phyloP scores from a whole-genome alignment of 1,139 yeast species.

The Lodderomyces pseudojiufengensis region DNA sequence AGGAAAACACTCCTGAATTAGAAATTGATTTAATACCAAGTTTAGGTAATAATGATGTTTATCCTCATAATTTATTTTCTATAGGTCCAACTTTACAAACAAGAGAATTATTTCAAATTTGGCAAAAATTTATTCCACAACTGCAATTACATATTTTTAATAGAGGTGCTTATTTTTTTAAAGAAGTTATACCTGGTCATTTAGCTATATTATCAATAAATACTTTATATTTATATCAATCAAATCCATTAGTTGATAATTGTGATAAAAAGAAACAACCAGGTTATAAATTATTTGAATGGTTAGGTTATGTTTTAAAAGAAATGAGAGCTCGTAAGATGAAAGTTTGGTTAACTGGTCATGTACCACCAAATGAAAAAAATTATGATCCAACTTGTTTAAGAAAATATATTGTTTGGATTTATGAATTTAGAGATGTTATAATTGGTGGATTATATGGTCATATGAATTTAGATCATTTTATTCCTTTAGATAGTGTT shows the following conservation, averaged over 20 bases:
- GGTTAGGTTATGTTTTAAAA: slow-evolving; percentile 73
- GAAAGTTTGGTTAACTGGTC: slow-evolving; percentile 86
- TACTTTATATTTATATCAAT: slow-evolving; percentile 68
- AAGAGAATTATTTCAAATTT: slow-evolving; percentile 66
- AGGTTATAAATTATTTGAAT: slow-evolving; percentile 69
- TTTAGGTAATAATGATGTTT: slow-evolving; percentile 83
- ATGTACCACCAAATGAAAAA: slow-evolving; percentile 81
- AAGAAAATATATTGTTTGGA: slow-evolving; percentile 72
- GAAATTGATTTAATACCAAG: slow-evolving; percentile 59
- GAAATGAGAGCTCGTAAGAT: slow-evolving; percentile 71
- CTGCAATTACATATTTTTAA: slow-evolving; percentile 72
- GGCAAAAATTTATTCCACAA: slow-evolving; percentile 74
- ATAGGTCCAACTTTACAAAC: slow-evolving; percentile 86
- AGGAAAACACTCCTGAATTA: slow-evolving; percentile 42
- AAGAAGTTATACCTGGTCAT: slow-evolving; percentile 72
- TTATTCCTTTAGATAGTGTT: slow-evolving; percentile 68
- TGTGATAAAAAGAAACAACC: slow-evolving; percentile 73
- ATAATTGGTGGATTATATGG: slow-evolving; percentile 82
- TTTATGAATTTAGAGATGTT: slow-evolving; percentile 76
- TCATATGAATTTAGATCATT: slow-evolving; percentile 87
- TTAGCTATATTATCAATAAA: slow-evolving; percentile 76
- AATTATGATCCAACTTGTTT: slow-evolving; percentile 71
- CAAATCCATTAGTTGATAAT: slow-evolving; percentile 78
- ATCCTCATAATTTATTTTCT: slow-evolving; percentile 80
- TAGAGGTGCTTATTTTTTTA: slow-evolving; percentile 70